phyloP scores from a whole-genome alignment of 257 asterid genomes.

The Phtheirospermum japonicum region DNA sequence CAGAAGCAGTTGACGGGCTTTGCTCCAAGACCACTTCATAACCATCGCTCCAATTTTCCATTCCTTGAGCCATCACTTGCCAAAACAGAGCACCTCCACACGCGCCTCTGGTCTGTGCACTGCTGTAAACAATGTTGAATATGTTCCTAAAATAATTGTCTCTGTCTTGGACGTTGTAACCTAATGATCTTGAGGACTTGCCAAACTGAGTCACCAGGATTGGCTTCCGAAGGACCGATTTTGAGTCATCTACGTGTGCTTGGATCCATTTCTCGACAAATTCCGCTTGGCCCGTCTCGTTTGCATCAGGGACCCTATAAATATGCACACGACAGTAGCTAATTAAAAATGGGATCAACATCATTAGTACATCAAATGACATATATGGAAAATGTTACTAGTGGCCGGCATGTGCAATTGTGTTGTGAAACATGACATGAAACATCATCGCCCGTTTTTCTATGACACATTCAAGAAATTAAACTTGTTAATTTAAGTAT shows the following conservation, averaged over 20 bases:
- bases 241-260: conserved; percentile 45
- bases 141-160: conserved; percentile 32
- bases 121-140: conserved; percentile 32
- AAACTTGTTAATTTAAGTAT: too few relatives aligned
- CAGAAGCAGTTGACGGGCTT: conserved; percentile 43
- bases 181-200: conserved; percentile 46
- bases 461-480: too few relatives aligned
- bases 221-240: conserved; percentile 42
- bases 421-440: too few relatives aligned
- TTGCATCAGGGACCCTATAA: conserved; percentile 43
- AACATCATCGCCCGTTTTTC: too few relatives aligned
- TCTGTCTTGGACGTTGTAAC: conserved; percentile 35
- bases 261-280: conserved; percentile 48
- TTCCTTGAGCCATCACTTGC: conserved; percentile 58
- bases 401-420: too few relatives aligned
- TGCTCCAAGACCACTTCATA: conserved; percentile 46
- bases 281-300: conserved; percentile 34
- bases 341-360: too few relatives aligned
- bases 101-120: conserved; percentile 46
- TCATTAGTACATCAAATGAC: too few relatives aligned
- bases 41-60: conserved; percentile 56
- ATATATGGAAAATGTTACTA: too few relatives aligned
- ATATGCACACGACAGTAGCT: too few relatives aligned
- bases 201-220: conserved; percentile 50
- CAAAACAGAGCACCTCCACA: conserved; percentile 58